Base-by-base conservation (phyloP, 257 asterid genomes). In the Capsicum chinense region DNA sequence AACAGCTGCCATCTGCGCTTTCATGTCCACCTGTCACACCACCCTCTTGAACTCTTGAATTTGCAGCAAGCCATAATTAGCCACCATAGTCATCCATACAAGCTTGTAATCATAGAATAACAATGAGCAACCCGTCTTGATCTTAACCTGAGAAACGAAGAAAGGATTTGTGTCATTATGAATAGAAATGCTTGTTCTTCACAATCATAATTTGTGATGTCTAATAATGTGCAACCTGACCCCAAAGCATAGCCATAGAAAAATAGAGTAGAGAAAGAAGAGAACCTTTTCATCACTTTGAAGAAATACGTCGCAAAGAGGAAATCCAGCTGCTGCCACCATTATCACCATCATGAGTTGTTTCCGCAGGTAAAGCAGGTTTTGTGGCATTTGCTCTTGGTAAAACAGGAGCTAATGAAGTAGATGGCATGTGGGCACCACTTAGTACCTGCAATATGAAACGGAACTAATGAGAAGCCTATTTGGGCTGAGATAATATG, bases 291-390 rank as follows among this genome's bases (percentile, higher is more conserved):
- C 54, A 86, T 91, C 88, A 96, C 90, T 96, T 96, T 13, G 99
- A 94, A 74, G 99, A 94, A 79, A 94, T 92, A 84, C 98, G 98
- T 12, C 97, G 95, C 67, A 93, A 88, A 63, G 98, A 92, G 81
- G 98, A 92, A 81, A 94, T 93, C 97, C 99, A 96, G 90, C 98
- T 90, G 90, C 95, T 92, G 74, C 98, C 90, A 84, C 93, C 98
- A 63, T 89, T 83, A 79, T 60, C 92, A 84, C 86, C 92, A 83
- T 91, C 90, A 85, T 91, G 93, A 83, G 93, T 54, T 33, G 80
- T 92, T 85, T 93, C 98, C 59, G 89, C 73, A n/a, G 99, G 89
- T 84, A 84, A 56, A 15, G 85, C 82, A 83, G 92, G 94, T 83
- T 91, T 92, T 21, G 97, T 88, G 83, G 87, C 83, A 84, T 85